Conservation (phyloP, 1,284 basidiomycete species). For the Earliella scabrosa region DNA sequence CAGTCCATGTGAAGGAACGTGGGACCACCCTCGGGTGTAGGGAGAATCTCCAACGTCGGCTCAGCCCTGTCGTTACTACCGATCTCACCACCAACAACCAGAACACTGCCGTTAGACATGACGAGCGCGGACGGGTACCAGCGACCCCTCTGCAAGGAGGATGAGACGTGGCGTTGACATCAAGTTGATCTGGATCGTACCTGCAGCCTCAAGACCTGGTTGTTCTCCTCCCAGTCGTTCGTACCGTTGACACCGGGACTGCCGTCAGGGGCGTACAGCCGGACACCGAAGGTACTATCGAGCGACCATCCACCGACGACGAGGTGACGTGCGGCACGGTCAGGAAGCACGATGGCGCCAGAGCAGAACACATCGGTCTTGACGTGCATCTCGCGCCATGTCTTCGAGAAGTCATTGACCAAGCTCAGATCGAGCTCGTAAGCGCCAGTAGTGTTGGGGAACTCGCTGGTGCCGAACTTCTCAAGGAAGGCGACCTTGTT, state of each 20-base stretch:
- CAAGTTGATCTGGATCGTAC: slow-evolving; percentile 36
- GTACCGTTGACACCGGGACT: slow-evolving; percentile 61
- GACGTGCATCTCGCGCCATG: slow-evolving; percentile 77
- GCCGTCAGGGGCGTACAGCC: slow-evolving; percentile 67
- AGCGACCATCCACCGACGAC: slow-evolving; percentile 73
- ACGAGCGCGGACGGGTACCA: slow-evolving; percentile 76
- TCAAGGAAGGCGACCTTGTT: slow-evolving; percentile 79
- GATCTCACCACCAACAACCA: slow-evolving; percentile 74
- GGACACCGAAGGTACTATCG: slow-evolving; percentile 68
- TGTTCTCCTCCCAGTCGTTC: slow-evolving; percentile 72
- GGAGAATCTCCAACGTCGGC: slow-evolving; percentile 67
- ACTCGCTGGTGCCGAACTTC: slow-evolving; percentile 59
- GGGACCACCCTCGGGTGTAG: slow-evolving; percentile 45
- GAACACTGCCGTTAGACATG: slow-evolving; percentile 69
- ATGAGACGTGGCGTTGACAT: not conserved
- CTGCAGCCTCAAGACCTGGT: slow-evolving; percentile 52
- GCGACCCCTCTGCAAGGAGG: slow-evolving; percentile 53
- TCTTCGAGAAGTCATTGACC: slow-evolving; percentile 51
- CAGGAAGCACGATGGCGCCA: slow-evolving; percentile 71
- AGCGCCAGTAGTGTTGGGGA: slow-evolving; percentile 70
- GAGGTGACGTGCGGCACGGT: slow-evolving; percentile 68
- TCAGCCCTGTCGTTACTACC: slow-evolving; percentile 70
- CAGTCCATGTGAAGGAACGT: slow-evolving; percentile 49
- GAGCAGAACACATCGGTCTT: slow-evolving; percentile 80
- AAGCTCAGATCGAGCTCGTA: slow-evolving; percentile 74